These are phyloP conservation scores for Cudoniella acicularis DNA, from an alignment of 495 filamentous ascomycete species.

Conservation along the genomic window DNA sequence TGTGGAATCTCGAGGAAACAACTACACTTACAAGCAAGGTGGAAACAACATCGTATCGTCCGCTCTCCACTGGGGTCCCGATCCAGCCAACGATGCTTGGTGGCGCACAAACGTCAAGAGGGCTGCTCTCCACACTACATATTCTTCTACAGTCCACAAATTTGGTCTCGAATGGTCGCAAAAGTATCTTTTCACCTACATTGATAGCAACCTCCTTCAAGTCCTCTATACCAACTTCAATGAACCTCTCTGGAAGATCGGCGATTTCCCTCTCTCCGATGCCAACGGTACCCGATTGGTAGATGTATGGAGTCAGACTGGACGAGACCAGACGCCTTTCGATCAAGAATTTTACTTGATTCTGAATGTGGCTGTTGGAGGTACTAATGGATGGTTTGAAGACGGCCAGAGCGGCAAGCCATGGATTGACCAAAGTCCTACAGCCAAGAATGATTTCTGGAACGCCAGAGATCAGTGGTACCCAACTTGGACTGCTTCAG, in stretches of 20 bases:
- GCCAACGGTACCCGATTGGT: slow-evolving; percentile 64
- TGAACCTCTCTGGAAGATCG: slow-evolving; percentile 65
- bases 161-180: slow-evolving; percentile 84
- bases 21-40: slow-evolving; percentile 66
- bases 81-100: slow-evolving; percentile 58
- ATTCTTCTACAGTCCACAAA: slow-evolving; percentile 60
- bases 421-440: slow-evolving; percentile 66
- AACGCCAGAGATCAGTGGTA: slow-evolving; percentile 60
- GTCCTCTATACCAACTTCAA: slow-evolving; percentile 78
- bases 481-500: slow-evolving; percentile 62
- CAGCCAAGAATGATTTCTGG: slow-evolving; percentile 73
- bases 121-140: slow-evolving; percentile 72
- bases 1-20: slow-evolving; percentile 74
- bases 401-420: slow-evolving; percentile 69
- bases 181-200: slow-evolving; percentile 84
- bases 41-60: slow-evolving; percentile 82
- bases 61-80: slow-evolving; percentile 76
- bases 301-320: slow-evolving; percentile 66
- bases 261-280: slow-evolving; percentile 65
- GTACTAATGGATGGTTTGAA: slow-evolving; percentile 82
- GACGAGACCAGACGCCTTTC: slow-evolving; percentile 64
- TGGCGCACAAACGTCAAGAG: slow-evolving; percentile 77
- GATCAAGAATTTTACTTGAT: slow-evolving; percentile 81
- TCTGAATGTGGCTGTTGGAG: slow-evolving; percentile 76
- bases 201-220: slow-evolving; percentile 74